Base-by-base conservation (phyloP, 2,329 filamentous ascomycete genomes). In the Claviceps sp. region DNA sequence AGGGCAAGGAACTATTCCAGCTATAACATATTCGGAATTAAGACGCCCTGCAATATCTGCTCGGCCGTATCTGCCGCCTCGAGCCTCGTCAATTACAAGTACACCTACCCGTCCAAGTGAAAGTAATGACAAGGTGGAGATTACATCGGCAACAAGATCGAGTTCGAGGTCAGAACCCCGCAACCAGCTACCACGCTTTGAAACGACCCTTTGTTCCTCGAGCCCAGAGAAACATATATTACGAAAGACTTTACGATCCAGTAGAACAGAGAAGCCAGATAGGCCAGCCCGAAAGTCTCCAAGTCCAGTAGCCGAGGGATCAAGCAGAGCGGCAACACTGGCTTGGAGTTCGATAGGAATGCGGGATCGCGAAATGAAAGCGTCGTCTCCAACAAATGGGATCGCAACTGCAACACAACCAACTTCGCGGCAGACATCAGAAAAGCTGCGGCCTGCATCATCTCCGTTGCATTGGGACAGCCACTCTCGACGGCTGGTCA, bases 1-100 rank as follows among this genome's bases (percentile, higher is more conserved):
- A 60, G 89, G 87, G 42, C 77, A 84, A 56, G 87, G 88, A 13
- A 93, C 87, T 1, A 84, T 95, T 56, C 88, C 87, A 47, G 85
- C 87, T 7, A 79, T 90, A 48, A 82, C 77, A 54, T 95, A 94
- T 63, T 78, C 82, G 4, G 85, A 94, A 59, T 73, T 95, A n/a
- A 85, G 86, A n/a, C 81, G 82, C 52, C 85, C 85, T 13, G 61
- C 70, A 13, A 69, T 81, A 10, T 74, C 81, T 13, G 70, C 76
- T 48, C 74, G 86, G 24, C 78, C 80, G 26, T 73, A 76, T 1
- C 64, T 77, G 42, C 75, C 78, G n/a, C 68, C 65, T 50, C 76
- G 72, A 65, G 73, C 70, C 61, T 78, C 74, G 50, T 77, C 75
- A 0, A 76, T 79, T 42, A 66, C 67, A 37, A 68, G 71, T 42